Evolutionary conservation across 768 basidiomycete species (phyloP).

Genomic region (Leccinellum rugosiceps): DNA sequence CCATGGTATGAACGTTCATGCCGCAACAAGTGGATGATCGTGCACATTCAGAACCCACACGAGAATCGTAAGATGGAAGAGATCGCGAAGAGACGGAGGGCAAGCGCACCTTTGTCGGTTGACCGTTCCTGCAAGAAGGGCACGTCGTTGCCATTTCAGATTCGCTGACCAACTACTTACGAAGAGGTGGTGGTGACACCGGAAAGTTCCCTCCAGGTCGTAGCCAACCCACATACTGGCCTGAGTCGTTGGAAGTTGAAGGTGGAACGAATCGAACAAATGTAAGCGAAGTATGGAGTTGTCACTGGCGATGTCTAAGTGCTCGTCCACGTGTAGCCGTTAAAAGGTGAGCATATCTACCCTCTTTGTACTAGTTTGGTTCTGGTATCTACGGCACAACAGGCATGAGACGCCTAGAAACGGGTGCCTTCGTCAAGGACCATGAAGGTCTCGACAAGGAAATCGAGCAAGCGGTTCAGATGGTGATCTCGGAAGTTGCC

Average conservation of each 20-base stretch:
- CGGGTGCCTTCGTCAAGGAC: constrained; percentile 92
- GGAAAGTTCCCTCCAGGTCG: constrained; percentile 48
- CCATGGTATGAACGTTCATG: constrained; percentile 93
- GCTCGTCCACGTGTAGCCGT: constrained; percentile 81
- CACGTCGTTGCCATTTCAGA: constrained; percentile 85
- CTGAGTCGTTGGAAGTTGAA: constrained; percentile 76
- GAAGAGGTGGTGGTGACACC: constrained; percentile 62
- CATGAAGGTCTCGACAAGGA: constrained; percentile 85
- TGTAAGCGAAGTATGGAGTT: constrained; percentile 87
- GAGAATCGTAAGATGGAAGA: constrained; percentile 67
- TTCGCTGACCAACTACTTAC: constrained; percentile 78
- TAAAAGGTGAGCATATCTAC: constrained; percentile 64
- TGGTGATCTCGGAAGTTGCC: constrained; percentile 73
- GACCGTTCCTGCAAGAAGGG: constrained; percentile 96
- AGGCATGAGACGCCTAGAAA: constrained; percentile 89
- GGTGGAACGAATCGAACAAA: constrained; percentile 75
- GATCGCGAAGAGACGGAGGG: constrained; percentile 75
- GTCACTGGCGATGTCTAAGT: constrained; percentile 79
- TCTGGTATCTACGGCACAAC: background rate
- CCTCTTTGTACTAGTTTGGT: background rate
- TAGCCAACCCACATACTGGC: constrained; percentile 73
- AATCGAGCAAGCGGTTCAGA: constrained; percentile 82
- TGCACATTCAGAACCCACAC: constrained; percentile 75
- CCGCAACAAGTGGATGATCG: constrained; percentile 90
- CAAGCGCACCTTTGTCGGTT: constrained; percentile 73